Evolutionary conservation across 306 rosid genomes (phyloP), one percentile per base, ranked within the genome.

Genomic region (Trifolium repens): DNA sequence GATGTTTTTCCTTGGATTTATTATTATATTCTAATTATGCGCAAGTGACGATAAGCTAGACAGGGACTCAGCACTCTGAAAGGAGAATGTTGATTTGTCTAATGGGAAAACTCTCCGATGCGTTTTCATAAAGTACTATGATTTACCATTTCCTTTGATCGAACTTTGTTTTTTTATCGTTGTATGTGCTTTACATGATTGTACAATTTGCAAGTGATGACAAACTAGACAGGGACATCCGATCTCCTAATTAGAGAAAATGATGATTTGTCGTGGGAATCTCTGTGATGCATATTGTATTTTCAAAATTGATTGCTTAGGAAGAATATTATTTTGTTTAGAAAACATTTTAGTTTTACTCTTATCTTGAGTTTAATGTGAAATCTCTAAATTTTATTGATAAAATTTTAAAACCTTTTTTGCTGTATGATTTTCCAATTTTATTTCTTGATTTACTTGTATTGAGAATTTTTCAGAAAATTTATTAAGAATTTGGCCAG

Each of bases 401-500:
- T n/a, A n/a, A n/a, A n/a, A n/a, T n/a, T n/a, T n/a, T n/a, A n/a
- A n/a, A n/a, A n/a, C n/a, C n/a, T n/a, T n/a, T n/a, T n/a, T n/a
- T n/a, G n/a, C n/a, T n/a, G n/a, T n/a, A n/a, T n/a, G 24, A 22
- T 27, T 27, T 72, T 9, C 11, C 42, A 40, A 2, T 9, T 24
- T 0, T 1, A 37, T 10, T 1, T 5, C 1, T 58, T 26, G 0
- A 1, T 34, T 14, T 10, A 16, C 8, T 0, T 15, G 11, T 8
- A 4, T 27, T 22, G 24, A 22, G 24, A 22, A 22, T 22, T 22
- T 22, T 22, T 22, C 24, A 22, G 24, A 22, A 22, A 22, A 22
- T 22, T 22, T 22, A 22, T 1, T 22, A 22, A 22, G 16, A 17
- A 46, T 27, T 34, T 84, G 86, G 98, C 96, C 93, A 3, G 81